Evolutionary conservation across 257 asterid species (phyloP), one percentile per base, ranked within the genome.

Genomic region (Oldenlandia corymbosa): DNA sequence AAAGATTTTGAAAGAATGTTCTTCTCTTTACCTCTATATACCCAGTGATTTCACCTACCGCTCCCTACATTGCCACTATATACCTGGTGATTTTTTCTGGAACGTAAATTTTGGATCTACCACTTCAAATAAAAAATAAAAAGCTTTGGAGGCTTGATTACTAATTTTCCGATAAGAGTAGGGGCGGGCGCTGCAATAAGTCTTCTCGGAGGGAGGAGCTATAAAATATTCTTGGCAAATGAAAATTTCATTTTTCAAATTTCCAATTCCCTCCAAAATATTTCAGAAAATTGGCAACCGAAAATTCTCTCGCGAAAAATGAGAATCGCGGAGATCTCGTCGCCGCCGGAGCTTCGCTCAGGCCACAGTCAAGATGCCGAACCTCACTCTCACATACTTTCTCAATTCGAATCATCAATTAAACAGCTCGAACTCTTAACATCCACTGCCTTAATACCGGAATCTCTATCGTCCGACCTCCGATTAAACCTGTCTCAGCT

Each of bases 281-380:
- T 18, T 10, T 27, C 32, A 7, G 23, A 16, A 10, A 1, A 46
- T 41, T 64, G 26, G 10, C 58, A 30, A 39, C 21, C 16, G n/a
- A 24, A n/a, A n/a, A 55, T 13, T 45, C 18, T 39, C 71, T 34
- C 20, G 63, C 17, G 2, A 67, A 68, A 67, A 60, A 92, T 92
- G 99, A 78, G 73, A 75, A 89, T 92, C 71, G 89, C 88, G 50
- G 95, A 92, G 79, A 79, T 87, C 65, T 75, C 84, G 63, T 68
- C 91, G 84, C 78, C 91, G 84, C 78, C 88, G 79, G 56, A 77
- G 78, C 76, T 57, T 80, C 78, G 81, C 68, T 60, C 42, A 63
- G 61, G 67, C 36, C 43, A 47, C 68, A 49, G 28, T 64, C 60
- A 65, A 46, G 84, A 80, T 13, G 32, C 58, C 50, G 66, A 71